Evolutionary conservation across 2,329 filamentous ascomycete species (phyloP).

Genomic region (Dactylonectria estremocensis): DNA sequence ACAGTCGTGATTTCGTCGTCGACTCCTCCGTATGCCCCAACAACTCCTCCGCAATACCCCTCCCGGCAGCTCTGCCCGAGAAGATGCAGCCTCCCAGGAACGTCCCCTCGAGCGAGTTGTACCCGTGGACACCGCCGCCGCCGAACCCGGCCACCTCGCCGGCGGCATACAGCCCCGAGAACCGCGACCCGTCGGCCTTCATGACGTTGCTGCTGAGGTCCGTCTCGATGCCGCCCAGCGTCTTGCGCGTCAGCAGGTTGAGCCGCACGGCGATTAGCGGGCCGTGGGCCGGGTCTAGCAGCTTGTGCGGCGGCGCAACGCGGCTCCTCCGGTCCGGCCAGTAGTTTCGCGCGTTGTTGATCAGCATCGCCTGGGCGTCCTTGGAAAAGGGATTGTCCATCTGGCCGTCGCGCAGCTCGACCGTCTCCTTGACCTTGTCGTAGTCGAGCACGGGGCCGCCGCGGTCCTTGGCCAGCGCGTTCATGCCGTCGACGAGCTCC

Average conservation of each 20-base stretch:
- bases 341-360: slow-evolving; percentile 70
- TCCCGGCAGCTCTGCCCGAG: slow-evolving; percentile 70
- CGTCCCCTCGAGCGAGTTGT: slow-evolving; percentile 74
- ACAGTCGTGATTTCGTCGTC: not conserved
- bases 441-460: slow-evolving; percentile 65
- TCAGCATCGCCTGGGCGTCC: slow-evolving; percentile 74
- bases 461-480: slow-evolving; percentile 64
- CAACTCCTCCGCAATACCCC: slow-evolving; percentile 67
- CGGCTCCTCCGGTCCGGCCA: slow-evolving; percentile 68
- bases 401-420: slow-evolving; percentile 70
- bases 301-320: slow-evolving; percentile 67
- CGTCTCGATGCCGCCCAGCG: slow-evolving; percentile 73
- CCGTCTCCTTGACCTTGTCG: slow-evolving; percentile 60
- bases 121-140: slow-evolving; percentile 74
- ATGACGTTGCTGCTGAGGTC: slow-evolving; percentile 71
- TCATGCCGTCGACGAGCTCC: slow-evolving; percentile 72
- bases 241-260: slow-evolving; percentile 74
- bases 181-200: slow-evolving; percentile 62
- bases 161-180: slow-evolving; percentile 71
- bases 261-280: slow-evolving; percentile 73
- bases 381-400: slow-evolving; percentile 71
- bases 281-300: slow-evolving; percentile 69
- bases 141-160: slow-evolving; percentile 75
- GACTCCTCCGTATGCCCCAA: slow-evolving; percentile 24
- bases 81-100: slow-evolving; percentile 76